Conservation (phyloP, 192 early-diverging fungal genomes). For the Coemansia sp. region DNA sequence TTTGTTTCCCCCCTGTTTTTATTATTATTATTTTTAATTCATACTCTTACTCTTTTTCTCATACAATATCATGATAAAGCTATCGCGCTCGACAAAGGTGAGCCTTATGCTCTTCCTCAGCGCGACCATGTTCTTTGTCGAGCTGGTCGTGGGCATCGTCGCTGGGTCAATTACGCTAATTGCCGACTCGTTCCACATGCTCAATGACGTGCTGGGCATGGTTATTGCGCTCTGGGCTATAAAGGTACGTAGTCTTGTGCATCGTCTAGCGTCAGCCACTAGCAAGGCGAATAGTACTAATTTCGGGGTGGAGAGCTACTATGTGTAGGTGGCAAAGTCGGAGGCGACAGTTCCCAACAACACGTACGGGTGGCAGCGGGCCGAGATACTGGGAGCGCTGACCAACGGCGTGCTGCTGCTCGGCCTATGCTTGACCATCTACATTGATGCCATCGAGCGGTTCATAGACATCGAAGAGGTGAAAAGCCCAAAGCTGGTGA, state of each 20-base stretch:
- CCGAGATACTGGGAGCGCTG: slow-evolving; percentile 92
- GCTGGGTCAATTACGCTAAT: slow-evolving; percentile 81
- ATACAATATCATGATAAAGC: slow-evolving; percentile 12
- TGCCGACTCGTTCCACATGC: slow-evolving; percentile 94
- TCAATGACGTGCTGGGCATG: slow-evolving; percentile 79
- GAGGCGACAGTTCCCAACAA: slow-evolving; percentile 64
- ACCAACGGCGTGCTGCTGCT: slow-evolving; percentile 91
- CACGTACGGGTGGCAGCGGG: slow-evolving; percentile 91
- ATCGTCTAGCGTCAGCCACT: too few species aligned
- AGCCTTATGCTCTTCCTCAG: slow-evolving; percentile 65
- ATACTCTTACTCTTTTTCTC: not conserved
- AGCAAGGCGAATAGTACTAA: too few species aligned
- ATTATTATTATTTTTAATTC: slow-evolving; percentile 9
- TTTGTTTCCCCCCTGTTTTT: not conserved
- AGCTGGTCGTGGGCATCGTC: slow-evolving; percentile 79
- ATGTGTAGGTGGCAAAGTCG: slow-evolving; percentile 61
- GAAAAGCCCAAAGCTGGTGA: slow-evolving; percentile 70
- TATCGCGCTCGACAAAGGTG: slow-evolving; percentile 63
- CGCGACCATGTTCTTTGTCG: slow-evolving; percentile 74
- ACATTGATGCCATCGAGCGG: slow-evolving; percentile 85
- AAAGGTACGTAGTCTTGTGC: slow-evolving; percentile 35
- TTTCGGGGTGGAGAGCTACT: too few species aligned
- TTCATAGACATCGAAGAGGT: slow-evolving; percentile 75
- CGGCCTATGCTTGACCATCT: slow-evolving; percentile 88
- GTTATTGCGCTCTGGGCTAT: slow-evolving; percentile 85